These are phyloP conservation scores for Chlorencoelia australis DNA, from an alignment of 2,329 filamentous ascomycete species.

Conservation along the genomic window DNA sequence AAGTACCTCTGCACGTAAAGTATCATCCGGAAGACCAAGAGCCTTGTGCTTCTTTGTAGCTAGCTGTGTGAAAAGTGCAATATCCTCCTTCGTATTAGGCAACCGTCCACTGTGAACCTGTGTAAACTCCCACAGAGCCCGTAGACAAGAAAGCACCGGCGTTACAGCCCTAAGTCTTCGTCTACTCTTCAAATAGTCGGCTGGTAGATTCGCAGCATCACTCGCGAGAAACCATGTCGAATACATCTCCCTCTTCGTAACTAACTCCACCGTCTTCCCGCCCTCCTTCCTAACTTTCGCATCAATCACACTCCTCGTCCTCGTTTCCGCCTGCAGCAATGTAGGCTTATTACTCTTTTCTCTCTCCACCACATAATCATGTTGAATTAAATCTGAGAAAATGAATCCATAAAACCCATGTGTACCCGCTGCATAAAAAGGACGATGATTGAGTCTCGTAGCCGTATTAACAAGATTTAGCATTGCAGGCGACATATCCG, in stretches of 20 bases:
- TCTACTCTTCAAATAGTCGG: slow-evolving; percentile 58
- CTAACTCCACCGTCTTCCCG: slow-evolving; percentile 66
- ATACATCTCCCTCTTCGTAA: slow-evolving; percentile 87
- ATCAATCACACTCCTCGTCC: slow-evolving; percentile 65
- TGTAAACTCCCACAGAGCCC: slow-evolving; percentile 84
- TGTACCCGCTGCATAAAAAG: slow-evolving; percentile 81
- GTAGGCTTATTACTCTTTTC: slow-evolving; percentile 67
- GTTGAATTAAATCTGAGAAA: slow-evolving; percentile 84
- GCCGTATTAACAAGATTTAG: slow-evolving; percentile 77
- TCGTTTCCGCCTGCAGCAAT: slow-evolving; percentile 53
- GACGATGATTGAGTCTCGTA: slow-evolving; percentile 64
- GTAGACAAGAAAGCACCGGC: slow-evolving; percentile 73
- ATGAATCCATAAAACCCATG: slow-evolving; percentile 93
- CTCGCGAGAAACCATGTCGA: slow-evolving; percentile 78
- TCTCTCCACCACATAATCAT: slow-evolving; percentile 83
- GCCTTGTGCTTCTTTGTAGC: slow-evolving; percentile 71
- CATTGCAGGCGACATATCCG: slow-evolving; percentile 67
- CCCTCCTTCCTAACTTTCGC: slow-evolving; percentile 62
- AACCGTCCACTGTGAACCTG: slow-evolving; percentile 42
- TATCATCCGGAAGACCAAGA: slow-evolving; percentile 58
- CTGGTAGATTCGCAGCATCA: slow-evolving; percentile 60
- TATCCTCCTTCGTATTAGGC: slow-evolving; percentile 51
- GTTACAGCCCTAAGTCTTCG: slow-evolving; percentile 68
- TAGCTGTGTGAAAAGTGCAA: slow-evolving; percentile 66
- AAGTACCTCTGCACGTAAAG: slow-evolving; percentile 60